Evolutionary conservation across 495 filamentous ascomycete genomes (phyloP).

Genomic region (Wilcoxina mikolae): DNA sequence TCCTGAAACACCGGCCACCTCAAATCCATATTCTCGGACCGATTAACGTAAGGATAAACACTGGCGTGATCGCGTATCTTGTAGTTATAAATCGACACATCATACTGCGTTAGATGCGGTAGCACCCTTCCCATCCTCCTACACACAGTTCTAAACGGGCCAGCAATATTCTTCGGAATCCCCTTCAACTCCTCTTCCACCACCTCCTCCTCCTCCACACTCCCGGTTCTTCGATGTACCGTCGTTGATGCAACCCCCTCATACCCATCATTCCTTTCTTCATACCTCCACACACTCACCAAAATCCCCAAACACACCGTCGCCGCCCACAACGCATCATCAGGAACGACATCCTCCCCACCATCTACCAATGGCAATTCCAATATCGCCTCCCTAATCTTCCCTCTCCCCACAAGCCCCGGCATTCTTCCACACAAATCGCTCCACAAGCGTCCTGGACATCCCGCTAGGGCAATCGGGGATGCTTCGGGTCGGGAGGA

Average conservation of each 20-base stretch:
- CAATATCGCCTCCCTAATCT: conserved; percentile 36
- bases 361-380: conserved; percentile 36
- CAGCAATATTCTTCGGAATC: conserved; percentile 35
- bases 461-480: conserved; percentile 34
- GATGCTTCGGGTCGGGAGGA: conserved; percentile 37
- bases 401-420: conserved; percentile 36
- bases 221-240: no score
- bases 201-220: conserved; percentile 33
- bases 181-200: conserved; percentile 35
- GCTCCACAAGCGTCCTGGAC: conserved; percentile 39
- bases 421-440: conserved; percentile 42
- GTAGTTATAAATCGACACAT: conserved; percentile 39
- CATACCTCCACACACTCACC: conserved; percentile 38
- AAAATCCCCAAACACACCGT: conserved; percentile 38
- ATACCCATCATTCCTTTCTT: conserved; percentile 38
- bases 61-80: conserved; percentile 36
- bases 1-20: conserved; percentile 41
- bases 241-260: conserved; percentile 35
- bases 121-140: conserved; percentile 36
- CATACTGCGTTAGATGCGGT: conserved; percentile 38
- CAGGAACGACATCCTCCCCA: conserved; percentile 36
- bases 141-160: conserved; percentile 37
- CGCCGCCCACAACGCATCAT: conserved; percentile 40
- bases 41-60: conserved; percentile 35
- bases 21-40: conserved; percentile 39